Evolutionary conservation across 805 yeast species (phyloP).

Genomic region (Kuraishia hungarica): DNA sequence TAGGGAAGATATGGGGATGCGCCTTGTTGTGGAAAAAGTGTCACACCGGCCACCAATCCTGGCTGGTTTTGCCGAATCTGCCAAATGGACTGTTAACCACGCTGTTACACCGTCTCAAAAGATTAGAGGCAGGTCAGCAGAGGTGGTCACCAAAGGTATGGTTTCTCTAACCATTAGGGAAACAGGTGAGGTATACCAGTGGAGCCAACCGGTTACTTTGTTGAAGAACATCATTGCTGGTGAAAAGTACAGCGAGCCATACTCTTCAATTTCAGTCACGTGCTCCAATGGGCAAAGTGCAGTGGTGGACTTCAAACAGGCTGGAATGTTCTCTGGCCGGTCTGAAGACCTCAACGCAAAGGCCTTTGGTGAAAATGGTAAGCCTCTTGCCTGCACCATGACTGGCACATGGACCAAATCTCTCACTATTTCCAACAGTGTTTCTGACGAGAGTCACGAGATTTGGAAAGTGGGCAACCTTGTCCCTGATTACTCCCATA

Average conservation of each 20-base stretch:
- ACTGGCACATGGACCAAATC: constrained; percentile 82
- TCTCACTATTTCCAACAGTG: constrained; percentile 34
- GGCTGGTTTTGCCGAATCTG: constrained; percentile 71
- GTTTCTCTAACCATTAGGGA: constrained; percentile 45
- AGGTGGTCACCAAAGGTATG: constrained; percentile 68
- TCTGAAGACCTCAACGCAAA: constrained; percentile 56
- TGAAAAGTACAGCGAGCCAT: constrained; percentile 88
- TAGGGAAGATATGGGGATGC: constrained; percentile 69
- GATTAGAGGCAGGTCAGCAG: constrained; percentile 93
- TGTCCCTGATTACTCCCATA: constrained; percentile 45
- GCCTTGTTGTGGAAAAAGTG: constrained; percentile 80
- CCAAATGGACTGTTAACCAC: constrained; percentile 57
- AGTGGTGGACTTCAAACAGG: constrained; percentile 63
- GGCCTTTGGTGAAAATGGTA: constrained; percentile 29
- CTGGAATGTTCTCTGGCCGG: constrained; percentile 82
- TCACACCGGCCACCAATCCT: constrained; percentile 80
- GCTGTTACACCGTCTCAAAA: constrained; percentile 74
- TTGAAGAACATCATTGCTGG: constrained; percentile 89
- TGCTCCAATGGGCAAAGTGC: constrained; percentile 67
- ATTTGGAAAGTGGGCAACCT: constrained; percentile 72
- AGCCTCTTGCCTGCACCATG: constrained; percentile 24
- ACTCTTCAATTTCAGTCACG: constrained; percentile 53
- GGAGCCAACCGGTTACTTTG: constrained; percentile 77
- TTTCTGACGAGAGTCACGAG: constrained; percentile 15
- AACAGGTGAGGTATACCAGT: constrained; percentile 67